Percentiles rank a stretch among this genome's conserved stretches.
Conservation (phyloP, 2,329 filamentous ascomycete species). For the Coniochaeta sp. region DNA sequence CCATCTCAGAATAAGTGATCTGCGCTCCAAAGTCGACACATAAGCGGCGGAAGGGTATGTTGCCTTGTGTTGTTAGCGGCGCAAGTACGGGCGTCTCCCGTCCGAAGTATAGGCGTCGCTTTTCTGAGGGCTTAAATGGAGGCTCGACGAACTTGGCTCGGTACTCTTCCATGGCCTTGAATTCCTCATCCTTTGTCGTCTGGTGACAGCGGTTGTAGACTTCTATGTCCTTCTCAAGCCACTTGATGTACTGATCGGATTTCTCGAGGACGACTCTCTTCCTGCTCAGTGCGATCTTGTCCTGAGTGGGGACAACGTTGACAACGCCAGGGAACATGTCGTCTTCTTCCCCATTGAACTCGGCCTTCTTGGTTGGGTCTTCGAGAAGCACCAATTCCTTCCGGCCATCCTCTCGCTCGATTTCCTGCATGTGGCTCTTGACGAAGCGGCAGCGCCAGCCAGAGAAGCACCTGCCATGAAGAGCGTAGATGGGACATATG, state of each 20-base stretch:
- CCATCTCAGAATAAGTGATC: conserved; percentile 97
- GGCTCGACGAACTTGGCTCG: conserved; percentile 78
- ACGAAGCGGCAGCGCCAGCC: conserved; percentile 96
- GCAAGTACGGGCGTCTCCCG: conserved; percentile 90
- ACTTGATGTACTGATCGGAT: conserved; percentile 69
- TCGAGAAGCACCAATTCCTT: conserved; percentile 72
- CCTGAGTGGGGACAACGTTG: conserved; percentile 63
- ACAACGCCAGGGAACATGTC: conserved; percentile 58
- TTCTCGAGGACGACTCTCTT: conserved; percentile 64
- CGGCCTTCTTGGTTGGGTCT: conserved; percentile 26
- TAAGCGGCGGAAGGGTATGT: conserved; percentile 86
- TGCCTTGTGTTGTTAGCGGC: conserved; percentile 92
- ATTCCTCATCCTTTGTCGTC: conserved; percentile 22
- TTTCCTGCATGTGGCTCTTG: conserved; percentile 76
- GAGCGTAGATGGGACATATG: conserved; percentile 74
- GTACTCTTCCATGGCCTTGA: conserved; percentile 54
- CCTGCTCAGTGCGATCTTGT: conserved; percentile 69
- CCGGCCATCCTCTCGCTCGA: conserved; percentile 68
- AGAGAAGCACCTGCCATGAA: conserved; percentile 66
- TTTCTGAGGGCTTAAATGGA: conserved; percentile 85
- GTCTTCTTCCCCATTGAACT: conserved; percentile 32
- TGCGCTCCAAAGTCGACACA: conserved; percentile 86
- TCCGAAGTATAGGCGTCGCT: conserved; percentile 88
- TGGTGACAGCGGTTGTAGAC: conserved; percentile 28
- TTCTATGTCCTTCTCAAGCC: conserved; percentile 62